These are phyloP conservation scores for Collybia nuda DNA, from an alignment of 768 basidiomycete genomes.

Conservation along the genomic window DNA sequence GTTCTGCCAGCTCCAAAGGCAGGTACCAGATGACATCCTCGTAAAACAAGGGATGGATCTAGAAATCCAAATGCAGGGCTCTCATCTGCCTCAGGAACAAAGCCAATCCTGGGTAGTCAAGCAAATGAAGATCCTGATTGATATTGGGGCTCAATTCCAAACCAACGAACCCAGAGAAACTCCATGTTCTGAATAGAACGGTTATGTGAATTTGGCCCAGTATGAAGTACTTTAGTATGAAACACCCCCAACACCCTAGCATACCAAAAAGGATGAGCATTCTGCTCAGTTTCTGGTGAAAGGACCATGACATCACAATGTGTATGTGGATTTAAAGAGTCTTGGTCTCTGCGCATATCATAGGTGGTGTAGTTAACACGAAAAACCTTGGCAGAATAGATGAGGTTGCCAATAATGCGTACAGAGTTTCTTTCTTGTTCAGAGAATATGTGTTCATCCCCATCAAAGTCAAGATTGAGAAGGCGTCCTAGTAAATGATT, in stretches of 20 bases:
- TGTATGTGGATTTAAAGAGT: conserved; percentile 31
- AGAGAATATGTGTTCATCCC: conserved; percentile 7
- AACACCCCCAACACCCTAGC: conserved; percentile 25
- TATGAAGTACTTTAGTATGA: conserved; percentile 23
- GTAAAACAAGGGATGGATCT: no score
- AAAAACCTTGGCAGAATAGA: conserved; percentile 17
- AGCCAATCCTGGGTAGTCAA: not conserved
- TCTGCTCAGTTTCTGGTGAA: conserved; percentile 15
- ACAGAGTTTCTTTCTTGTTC: conserved; percentile 3
- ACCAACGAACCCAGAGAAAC: not conserved
- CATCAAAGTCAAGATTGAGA: conserved; percentile 11
- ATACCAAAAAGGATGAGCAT: conserved; percentile 31
- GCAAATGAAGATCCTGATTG: not conserved
- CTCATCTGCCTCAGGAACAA: not conserved
- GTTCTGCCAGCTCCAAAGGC: no score
- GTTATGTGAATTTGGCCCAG: not conserved
- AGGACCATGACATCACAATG: conserved; percentile 32
- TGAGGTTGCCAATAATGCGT: conserved; percentile 15
- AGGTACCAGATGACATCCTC: no score
- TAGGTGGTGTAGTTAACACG: conserved; percentile 42
- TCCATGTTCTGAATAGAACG: not conserved
- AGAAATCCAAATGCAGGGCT: no score
- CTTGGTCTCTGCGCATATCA: conserved; percentile 34
- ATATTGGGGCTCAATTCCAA: not conserved
- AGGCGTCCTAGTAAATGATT: conserved; percentile 13